Evolutionary conservation across 2,329 filamentous ascomycete genomes (phyloP).

Genomic region (Phialocephala subalpina): DNA sequence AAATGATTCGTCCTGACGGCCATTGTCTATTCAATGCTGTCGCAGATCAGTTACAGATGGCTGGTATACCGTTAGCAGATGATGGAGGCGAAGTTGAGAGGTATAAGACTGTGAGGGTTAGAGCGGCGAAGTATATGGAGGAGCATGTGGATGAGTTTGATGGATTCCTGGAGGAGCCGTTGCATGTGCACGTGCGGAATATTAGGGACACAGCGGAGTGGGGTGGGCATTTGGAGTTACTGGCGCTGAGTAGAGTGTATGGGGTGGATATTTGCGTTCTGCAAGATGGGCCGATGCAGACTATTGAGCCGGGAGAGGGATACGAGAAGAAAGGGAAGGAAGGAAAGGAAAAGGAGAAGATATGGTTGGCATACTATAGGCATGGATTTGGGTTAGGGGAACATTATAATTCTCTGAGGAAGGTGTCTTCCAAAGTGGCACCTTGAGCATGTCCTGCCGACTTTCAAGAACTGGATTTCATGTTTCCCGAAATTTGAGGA

Average conservation of each 20-base stretch:
- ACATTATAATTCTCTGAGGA: conserved; percentile 91
- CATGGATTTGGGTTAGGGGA: conserved; percentile 95
- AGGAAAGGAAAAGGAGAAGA: conserved; percentile 54
- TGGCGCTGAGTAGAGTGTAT: conserved; percentile 84
- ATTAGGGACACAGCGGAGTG: conserved; percentile 91
- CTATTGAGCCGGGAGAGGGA: conserved; percentile 64
- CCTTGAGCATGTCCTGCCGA: conserved; percentile 30
- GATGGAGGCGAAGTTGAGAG: conserved; percentile 46
- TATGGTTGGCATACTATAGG: conserved; percentile 94
- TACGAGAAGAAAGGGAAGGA: conserved; percentile 47
- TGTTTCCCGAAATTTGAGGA: neutral
- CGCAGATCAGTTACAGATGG: conserved; percentile 77
- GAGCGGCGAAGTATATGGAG: conserved; percentile 81
- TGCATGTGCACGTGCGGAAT: conserved; percentile 76
- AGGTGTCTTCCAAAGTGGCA: too few species aligned
- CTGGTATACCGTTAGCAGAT: conserved; percentile 53
- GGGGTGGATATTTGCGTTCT: conserved; percentile 83
- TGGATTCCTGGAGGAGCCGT: conserved; percentile 84
- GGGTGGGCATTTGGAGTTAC: conserved; percentile 92
- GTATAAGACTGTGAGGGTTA: conserved; percentile 74
- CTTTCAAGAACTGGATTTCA: neutral
- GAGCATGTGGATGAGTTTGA: conserved; percentile 81
- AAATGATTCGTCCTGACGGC: conserved; percentile 86
- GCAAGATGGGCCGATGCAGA: conserved; percentile 83
- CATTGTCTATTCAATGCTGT: conserved; percentile 95